Conservation (phyloP, 331 rosid species). For the Cydonia oblonga region DNA sequence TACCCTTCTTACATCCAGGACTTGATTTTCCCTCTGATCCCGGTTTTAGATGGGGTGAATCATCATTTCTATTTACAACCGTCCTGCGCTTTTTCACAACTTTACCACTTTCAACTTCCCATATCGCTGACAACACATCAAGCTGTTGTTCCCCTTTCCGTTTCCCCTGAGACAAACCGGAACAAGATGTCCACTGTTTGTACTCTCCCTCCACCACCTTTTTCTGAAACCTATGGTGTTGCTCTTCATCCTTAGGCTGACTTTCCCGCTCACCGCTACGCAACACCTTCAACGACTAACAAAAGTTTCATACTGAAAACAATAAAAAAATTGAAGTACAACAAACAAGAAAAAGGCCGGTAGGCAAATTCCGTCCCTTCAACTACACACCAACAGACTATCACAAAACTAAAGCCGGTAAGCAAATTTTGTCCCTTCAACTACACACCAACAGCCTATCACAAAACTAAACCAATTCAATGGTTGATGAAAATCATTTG, state of each 20-base stretch:
- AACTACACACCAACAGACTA: neutral
- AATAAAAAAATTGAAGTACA: neutral
- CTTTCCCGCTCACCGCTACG: conserved; percentile 33
- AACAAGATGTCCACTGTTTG: conserved; percentile 60
- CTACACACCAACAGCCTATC: neutral
- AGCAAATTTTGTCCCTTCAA: neutral
- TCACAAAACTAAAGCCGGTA: neutral
- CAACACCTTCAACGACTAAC: conserved; percentile 14
- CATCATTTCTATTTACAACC: conserved; percentile 23
- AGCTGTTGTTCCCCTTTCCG: conserved; percentile 43
- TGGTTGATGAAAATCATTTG: neutral
- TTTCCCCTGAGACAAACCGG: conserved; percentile 45
- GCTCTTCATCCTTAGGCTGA: conserved; percentile 23
- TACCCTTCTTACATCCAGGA: conserved; percentile 44
- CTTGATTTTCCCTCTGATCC: conserved; percentile 22
- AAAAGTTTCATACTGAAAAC: neutral
- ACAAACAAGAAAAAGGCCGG: neutral
- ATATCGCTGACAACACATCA: conserved; percentile 25
- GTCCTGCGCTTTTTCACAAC: conserved; percentile 44
- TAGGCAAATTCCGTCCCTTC: neutral
- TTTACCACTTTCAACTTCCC: conserved; percentile 29
- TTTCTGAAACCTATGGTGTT: conserved; percentile 48
- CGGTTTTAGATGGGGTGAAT: conserved; percentile 28
- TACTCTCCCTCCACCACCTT: conserved; percentile 25
- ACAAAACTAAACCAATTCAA: neutral